Base-by-base conservation (phyloP, 164 flowering plant genomes). In the Nymphaea thermarum region DNA sequence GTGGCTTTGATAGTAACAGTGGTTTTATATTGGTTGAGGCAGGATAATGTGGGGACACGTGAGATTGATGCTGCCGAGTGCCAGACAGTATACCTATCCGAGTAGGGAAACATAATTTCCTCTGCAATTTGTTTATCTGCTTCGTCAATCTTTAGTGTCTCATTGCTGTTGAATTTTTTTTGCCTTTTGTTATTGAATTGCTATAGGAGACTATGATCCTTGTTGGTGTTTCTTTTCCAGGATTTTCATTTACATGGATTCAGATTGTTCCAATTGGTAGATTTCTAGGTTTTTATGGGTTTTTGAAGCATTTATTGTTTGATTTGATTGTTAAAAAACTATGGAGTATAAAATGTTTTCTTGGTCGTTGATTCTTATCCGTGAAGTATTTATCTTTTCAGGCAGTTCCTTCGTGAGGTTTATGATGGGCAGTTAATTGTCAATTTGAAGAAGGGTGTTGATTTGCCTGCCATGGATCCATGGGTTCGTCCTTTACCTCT, bases 391-490 rank as follows among this genome's bases (percentile, higher is more conserved):
- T 14, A 44, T 69, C 43, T 68, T 8, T 79, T 68, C 84, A 93
- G 98, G 82, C 81, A 78, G 44, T 94, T 94, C 85, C 75, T 91
- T 6, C 87, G 86, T 6, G 93, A 88, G 80, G 81, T 87, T 43
- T 94, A 94, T 80, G 96, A 89, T 76, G 98, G 98, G 12, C 93
- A 87, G 18, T 72, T 94, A 70, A 79, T 88, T 60, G 69, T 94
- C 60, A 91, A 88, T 79, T 74, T 91, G 81, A 88, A 87, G 72
- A 89, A 84, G 67, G 98, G 98, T 66, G 47, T 84, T 41, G 66
- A 84, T 76, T 77, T 94, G 15, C 98, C 98, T 73, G 93, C 91
- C 68, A 86, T 91, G 98, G 97, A 94, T 85, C 97, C 88, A 6
- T 94, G 98, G 98, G 98, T 93, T 73, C 59, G 79, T 72, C 77